These are phyloP conservation scores for Rhynchospora pubera DNA, from an alignment of 176 grass and related monocot genomes.

Conservation along the genomic window DNA sequence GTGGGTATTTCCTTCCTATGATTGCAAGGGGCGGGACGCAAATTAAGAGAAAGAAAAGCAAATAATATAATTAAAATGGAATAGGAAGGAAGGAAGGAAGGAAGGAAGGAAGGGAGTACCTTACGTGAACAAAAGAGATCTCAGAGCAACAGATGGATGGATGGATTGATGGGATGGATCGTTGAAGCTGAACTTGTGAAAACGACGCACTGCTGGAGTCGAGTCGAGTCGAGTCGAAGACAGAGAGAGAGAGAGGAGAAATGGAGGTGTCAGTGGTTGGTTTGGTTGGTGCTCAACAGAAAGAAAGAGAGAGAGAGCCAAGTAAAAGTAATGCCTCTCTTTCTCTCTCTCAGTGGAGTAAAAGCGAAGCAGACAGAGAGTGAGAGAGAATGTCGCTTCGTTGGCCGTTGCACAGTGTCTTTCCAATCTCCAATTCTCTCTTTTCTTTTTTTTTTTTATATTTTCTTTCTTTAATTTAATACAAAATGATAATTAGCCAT, in stretches of 20 bases:
- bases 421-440: not conserved
- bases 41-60: not conserved
- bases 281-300: not conserved
- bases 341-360: not conserved
- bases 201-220: not conserved
- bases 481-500: too few relatives aligned
- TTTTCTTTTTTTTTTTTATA: not conserved
- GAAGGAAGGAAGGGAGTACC: not conserved
- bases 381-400: not conserved
- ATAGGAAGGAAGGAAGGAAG: not conserved
- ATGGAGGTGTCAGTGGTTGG: constrained; percentile 9
- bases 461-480: not conserved
- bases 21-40: too few relatives aligned
- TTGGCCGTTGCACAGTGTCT: not conserved
- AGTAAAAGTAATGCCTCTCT: not conserved
- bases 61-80: not conserved
- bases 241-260: not conserved
- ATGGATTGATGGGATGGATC: too few relatives aligned
- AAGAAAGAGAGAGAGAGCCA: not conserved
- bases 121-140: not conserved
- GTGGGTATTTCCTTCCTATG: not conserved
- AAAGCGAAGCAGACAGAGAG: not conserved
- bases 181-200: not conserved
- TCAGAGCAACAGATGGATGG: not conserved
- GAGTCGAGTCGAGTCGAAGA: not conserved